A percentile compares a stretch with the other conserved stretches of the same genome.
Evolutionary conservation across 305 asterid genomes (phyloP).

Genomic region (Fraxinus paxiana): DNA sequence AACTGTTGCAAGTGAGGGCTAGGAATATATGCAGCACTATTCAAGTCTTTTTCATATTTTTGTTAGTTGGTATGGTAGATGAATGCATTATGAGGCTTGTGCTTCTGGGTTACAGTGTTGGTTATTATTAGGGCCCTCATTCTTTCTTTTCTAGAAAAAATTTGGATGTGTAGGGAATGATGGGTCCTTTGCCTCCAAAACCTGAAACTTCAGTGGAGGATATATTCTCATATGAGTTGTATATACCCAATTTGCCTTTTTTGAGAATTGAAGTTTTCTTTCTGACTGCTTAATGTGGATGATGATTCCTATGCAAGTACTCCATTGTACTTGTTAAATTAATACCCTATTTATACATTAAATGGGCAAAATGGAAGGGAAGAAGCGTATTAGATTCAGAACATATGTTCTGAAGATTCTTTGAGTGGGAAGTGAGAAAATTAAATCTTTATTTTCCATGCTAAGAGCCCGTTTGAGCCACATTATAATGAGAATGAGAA

Average conservation of each 20-base stretch:
- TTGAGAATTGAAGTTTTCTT: background rate
- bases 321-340: background rate
- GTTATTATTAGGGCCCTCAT: background rate
- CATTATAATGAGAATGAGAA: too few species aligned
- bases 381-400: background rate
- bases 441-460: background rate
- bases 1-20: background rate
- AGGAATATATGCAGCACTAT: background rate
- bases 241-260: background rate
- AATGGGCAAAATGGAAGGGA: background rate
- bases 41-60: background rate
- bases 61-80: background rate
- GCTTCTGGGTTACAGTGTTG: background rate
- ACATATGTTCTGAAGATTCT: background rate
- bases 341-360: background rate
- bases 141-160: background rate
- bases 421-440: background rate
- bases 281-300: background rate
- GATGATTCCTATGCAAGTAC: background rate
- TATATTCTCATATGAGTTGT: background rate
- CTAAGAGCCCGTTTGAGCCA: too few species aligned
- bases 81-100: background rate
- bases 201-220: background rate
- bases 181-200: background rate
- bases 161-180: background rate